A percentile compares a stretch with the other conserved stretches of the same genome.
These are phyloP conservation scores for Hamamelis virginiana DNA, from an alignment of 164 flowering plant genomes.

Conservation along the genomic window DNA sequence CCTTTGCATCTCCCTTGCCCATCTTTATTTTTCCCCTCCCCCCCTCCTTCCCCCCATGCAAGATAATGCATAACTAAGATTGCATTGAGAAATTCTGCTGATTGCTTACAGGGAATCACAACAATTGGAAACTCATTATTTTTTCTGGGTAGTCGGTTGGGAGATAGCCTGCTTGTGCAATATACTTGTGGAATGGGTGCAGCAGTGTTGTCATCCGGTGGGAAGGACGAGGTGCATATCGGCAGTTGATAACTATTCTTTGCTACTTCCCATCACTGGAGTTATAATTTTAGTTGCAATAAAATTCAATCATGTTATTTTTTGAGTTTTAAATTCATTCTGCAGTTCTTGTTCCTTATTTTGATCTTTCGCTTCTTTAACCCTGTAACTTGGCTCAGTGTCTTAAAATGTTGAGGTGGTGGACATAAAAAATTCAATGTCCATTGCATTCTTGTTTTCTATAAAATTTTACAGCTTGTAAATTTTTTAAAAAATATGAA, in stretches of 20 bases:
- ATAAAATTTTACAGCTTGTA: too few species aligned
- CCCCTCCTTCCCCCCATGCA: too few species aligned
- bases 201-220: conserved; percentile 40
- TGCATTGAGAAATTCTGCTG: neutral
- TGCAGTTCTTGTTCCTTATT: neutral
- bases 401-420: neutral
- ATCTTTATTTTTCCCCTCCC: too few species aligned
- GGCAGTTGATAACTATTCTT: conserved; percentile 2
- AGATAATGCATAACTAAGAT: conserved; percentile 49
- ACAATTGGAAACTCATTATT: conserved; percentile 80
- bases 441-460: too few species aligned
- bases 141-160: conserved; percentile 93
- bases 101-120: conserved; percentile 62
- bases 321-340: neutral
- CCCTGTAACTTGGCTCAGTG: neutral
- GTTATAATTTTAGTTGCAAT: neutral
- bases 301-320: conserved; percentile 2
- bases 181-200: conserved; percentile 59
- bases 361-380: neutral
- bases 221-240: conserved; percentile 84
- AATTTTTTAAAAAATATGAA: too few species aligned
- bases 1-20: neutral
- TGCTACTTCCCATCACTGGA: neutral
- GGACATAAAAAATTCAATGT: too few species aligned
- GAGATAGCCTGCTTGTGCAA: conserved; percentile 97